Evolutionary conservation across 257 asterid genomes (phyloP).

Genomic region (Salvia splendens): DNA sequence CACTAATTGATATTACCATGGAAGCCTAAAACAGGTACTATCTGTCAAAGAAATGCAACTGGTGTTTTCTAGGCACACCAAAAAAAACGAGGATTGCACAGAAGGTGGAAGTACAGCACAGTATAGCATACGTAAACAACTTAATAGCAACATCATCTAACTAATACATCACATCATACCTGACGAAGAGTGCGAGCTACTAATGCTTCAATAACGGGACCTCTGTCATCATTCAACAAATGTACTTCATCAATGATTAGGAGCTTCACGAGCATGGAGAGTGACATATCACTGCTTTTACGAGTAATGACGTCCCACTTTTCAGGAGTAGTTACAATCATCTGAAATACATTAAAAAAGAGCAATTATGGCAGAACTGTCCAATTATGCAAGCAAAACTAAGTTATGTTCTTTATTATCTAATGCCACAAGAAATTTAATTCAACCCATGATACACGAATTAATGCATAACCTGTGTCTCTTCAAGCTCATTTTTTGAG

Average conservation of each 20-base stretch:
- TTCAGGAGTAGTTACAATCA: conserved; percentile 99
- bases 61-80: neutral
- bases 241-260: conserved; percentile 98
- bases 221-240: conserved; percentile 93
- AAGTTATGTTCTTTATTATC: conserved; percentile 12
- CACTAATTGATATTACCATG: neutral
- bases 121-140: neutral
- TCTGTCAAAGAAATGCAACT: neutral
- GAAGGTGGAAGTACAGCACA: too few species aligned
- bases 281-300: conserved; percentile 97
- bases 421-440: conserved; percentile 22
- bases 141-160: conserved; percentile 21
- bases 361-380: conserved; percentile 10
- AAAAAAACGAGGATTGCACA: too few species aligned
- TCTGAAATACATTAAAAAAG: conserved; percentile 51
- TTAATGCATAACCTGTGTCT: conserved; percentile 70
- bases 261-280: conserved; percentile 98
- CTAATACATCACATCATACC: conserved; percentile 46
- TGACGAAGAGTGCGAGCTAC: conserved; percentile 99
- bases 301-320: conserved; percentile 99
- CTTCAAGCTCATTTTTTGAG: conserved; percentile 84
- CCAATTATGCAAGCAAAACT: conserved; percentile 28
- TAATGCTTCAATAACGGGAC: conserved; percentile 96
- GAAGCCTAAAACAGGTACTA: conserved; percentile 4
- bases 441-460: conserved; percentile 25